These are phyloP conservation scores for Geotrichum ghanense DNA, from an alignment of 805 yeast genomes.

Conservation along the genomic window DNA sequence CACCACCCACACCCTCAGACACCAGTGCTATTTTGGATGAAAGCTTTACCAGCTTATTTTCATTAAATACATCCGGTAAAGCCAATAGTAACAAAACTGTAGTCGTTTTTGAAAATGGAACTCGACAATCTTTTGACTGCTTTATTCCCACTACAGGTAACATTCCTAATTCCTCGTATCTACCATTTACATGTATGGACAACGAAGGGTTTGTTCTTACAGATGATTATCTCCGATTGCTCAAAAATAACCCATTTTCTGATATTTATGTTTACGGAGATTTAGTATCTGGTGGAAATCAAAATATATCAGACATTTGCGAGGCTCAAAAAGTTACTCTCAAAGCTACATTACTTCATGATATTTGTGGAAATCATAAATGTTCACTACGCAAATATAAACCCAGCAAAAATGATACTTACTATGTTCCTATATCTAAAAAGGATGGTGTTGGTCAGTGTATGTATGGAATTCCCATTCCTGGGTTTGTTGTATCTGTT, in stretches of 20 bases:
- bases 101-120: constrained; percentile 10
- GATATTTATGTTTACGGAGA: constrained; percentile 14
- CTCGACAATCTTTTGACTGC: constrained; percentile 7
- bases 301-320: constrained; percentile 8
- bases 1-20: too few species aligned
- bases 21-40: too few species aligned
- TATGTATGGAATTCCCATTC: constrained; percentile 11
- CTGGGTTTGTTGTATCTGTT: constrained; percentile 10
- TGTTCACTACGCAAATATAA: constrained; percentile 3
- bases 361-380: constrained; percentile 2
- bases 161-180: constrained; percentile 12
- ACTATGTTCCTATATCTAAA: constrained; percentile 11
- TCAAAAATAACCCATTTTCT: constrained; percentile 4
- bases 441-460: constrained; percentile 14
- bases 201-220: constrained; percentile 9
- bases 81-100: too few species aligned
- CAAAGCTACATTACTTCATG: constrained; percentile 9
- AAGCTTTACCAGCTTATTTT: too few species aligned
- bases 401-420: background rate
- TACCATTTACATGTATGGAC: constrained; percentile 7
- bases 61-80: too few species aligned
- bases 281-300: constrained; percentile 6
- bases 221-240: constrained; percentile 10
- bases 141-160: constrained; percentile 11
- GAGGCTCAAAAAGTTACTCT: constrained; percentile 6